Evolutionary conservation across 2,329 filamentous ascomycete genomes (phyloP).

Genomic region (Fusarium sterilihyphosum): DNA sequence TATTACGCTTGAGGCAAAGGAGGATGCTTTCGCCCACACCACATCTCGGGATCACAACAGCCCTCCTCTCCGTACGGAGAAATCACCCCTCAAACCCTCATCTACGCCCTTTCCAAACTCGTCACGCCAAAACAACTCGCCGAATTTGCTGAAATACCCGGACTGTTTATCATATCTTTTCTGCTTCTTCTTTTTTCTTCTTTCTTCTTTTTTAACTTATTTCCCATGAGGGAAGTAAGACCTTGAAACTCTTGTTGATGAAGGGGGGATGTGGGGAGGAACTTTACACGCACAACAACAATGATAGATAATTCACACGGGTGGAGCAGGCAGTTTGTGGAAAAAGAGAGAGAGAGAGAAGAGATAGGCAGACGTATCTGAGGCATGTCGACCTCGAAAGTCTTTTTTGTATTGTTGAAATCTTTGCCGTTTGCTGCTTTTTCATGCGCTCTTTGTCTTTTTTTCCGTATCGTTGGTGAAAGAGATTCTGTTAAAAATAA

Average conservation of each 20-base stretch:
- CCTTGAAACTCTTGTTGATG: not conserved
- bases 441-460: not conserved
- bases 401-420: slow-evolving; percentile 22
- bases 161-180: slow-evolving; percentile 16
- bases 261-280: slow-evolving; percentile 13
- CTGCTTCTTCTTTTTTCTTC: not conserved
- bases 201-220: not conserved
- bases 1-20: not conserved
- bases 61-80: not conserved
- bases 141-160: slow-evolving; percentile 36
- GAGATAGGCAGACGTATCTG: slow-evolving; percentile 24
- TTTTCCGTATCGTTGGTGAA: slow-evolving; percentile 9
- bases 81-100: not conserved
- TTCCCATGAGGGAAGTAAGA: not conserved
- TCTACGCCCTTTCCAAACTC: not conserved
- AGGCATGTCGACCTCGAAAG: slow-evolving; percentile 12
- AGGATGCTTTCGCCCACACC: not conserved
- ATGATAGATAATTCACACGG: not conserved
- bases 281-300: not conserved
- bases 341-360: slow-evolving; percentile 10
- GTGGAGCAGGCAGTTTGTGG: not conserved
- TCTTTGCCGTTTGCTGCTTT: not conserved
- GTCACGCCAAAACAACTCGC: slow-evolving; percentile 8
- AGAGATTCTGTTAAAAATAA: not conserved
- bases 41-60: slow-evolving; percentile 4